Conservation (phyloP, 495 filamentous ascomycete species). For the Xylaria castorea region DNA sequence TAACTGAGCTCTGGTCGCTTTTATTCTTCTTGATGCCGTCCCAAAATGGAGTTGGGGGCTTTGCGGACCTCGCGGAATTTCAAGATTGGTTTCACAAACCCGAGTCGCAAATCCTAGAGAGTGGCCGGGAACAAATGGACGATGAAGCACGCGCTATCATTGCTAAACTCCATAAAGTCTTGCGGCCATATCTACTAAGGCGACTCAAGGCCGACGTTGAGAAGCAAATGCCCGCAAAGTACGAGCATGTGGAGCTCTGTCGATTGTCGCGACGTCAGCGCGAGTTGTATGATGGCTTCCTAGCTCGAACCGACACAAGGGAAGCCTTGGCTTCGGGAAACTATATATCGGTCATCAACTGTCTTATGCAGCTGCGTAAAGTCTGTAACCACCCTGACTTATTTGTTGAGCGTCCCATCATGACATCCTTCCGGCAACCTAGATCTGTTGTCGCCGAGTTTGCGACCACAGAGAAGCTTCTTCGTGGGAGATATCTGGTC, state of each 20-base stretch:
- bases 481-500: conserved; percentile 70
- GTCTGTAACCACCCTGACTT: conserved; percentile 99
- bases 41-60: conserved; percentile 83
- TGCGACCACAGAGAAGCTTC: conserved; percentile 73
- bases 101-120: conserved; percentile 93
- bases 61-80: conserved; percentile 90
- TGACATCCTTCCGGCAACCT: conserved; percentile 93
- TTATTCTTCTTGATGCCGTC: conserved; percentile 95
- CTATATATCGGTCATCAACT: conserved; percentile 97
- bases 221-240: conserved; percentile 98
- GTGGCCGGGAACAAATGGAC: conserved; percentile 90
- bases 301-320: conserved; percentile 89
- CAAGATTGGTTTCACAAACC: conserved; percentile 92
- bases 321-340: conserved; percentile 92
- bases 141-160: conserved; percentile 89
- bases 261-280: conserved; percentile 92
- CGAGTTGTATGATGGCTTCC: conserved; percentile 95
- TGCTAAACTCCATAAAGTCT: conserved; percentile 87
- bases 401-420: conserved; percentile 97
- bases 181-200: conserved; percentile 91
- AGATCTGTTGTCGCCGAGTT: conserved; percentile 81
- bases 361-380: conserved; percentile 95
- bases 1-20: conserved; percentile 96
- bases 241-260: conserved; percentile 95
- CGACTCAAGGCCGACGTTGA: conserved; percentile 97